Conservation (phyloP, 208 protist species). For the Acanthamoeba culbertsoni region DNA sequence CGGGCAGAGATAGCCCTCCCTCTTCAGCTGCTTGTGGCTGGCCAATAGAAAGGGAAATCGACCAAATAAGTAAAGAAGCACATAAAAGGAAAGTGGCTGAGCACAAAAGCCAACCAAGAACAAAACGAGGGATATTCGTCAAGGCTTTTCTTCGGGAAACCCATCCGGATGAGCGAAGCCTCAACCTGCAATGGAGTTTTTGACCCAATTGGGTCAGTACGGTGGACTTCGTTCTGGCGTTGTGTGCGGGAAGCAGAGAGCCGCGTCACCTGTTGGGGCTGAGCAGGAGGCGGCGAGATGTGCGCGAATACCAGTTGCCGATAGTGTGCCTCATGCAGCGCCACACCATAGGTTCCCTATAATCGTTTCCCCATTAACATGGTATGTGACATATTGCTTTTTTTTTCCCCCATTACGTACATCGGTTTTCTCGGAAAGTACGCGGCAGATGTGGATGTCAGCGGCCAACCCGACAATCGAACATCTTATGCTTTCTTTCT, state of each 20-base stretch:
- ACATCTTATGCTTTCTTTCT: constrained; percentile 62
- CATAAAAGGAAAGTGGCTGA: neutral
- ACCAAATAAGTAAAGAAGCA: neutral
- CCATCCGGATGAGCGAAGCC: constrained; percentile 76
- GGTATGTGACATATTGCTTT: too few relatives aligned
- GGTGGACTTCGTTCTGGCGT: too few relatives aligned
- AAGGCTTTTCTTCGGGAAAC: constrained; percentile 70
- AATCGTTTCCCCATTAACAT: neutral
- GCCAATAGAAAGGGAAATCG: too few relatives aligned
- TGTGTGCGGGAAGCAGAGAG: too few relatives aligned
- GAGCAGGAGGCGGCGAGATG: constrained; percentile 71
- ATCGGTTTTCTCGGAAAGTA: constrained; percentile 71
- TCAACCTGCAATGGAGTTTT: too few relatives aligned
- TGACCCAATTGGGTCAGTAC: too few relatives aligned
- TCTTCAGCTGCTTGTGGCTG: constrained; percentile 67
- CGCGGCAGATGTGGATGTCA: constrained; percentile 77
- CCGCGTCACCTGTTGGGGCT: neutral
- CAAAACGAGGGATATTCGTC: constrained; percentile 66
- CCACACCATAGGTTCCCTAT: constrained; percentile 70
- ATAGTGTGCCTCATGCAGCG: constrained; percentile 74
- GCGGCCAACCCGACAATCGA: constrained; percentile 79
- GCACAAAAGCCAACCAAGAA: constrained; percentile 43
- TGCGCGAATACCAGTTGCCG: constrained; percentile 71
- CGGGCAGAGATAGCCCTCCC: constrained; percentile 81
- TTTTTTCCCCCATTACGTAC: too few relatives aligned